Conservation (phyloP, 495 filamentous ascomycete genomes). For the Symbiotaphrina buchneri region DNA sequence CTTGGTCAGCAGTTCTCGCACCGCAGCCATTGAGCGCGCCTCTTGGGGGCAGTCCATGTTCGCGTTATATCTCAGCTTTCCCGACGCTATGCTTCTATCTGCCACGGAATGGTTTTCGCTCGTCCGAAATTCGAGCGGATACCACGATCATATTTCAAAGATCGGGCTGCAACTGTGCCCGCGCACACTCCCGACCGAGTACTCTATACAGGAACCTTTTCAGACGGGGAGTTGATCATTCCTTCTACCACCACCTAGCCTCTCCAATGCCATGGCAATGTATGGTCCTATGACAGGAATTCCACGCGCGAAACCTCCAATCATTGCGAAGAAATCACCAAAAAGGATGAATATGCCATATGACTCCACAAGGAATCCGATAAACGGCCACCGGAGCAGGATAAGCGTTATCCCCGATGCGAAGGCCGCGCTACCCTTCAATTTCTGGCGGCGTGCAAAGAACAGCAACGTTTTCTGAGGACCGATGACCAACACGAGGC, state of each 20-base stretch:
- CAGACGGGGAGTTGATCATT: slow-evolving; percentile 61
- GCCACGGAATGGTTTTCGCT: no score
- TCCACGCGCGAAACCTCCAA: slow-evolving; percentile 65
- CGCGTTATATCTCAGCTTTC: no score
- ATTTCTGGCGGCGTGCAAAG: slow-evolving; percentile 82
- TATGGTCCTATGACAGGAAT: slow-evolving; percentile 73
- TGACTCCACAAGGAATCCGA: slow-evolving; percentile 74
- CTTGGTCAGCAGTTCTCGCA: no score
- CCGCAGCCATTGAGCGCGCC: no score
- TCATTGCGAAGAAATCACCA: slow-evolving; percentile 87
- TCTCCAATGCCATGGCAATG: slow-evolving; percentile 44
- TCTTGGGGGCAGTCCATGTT: no score
- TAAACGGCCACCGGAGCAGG: slow-evolving; percentile 65
- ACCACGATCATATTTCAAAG: no score
- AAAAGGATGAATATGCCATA: slow-evolving; percentile 89
- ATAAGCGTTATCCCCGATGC: slow-evolving; percentile 67
- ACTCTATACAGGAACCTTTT: no score
- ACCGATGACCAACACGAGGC: slow-evolving; percentile 89
- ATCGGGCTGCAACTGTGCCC: no score
- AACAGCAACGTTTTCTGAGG: slow-evolving; percentile 72
- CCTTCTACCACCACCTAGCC: slow-evolving; percentile 34
- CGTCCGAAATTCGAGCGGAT: no score
- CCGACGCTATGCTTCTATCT: no score
- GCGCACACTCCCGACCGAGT: no score
- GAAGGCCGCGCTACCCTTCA: slow-evolving; percentile 82